Conservation (phyloP, 306 rosid species). For the Quercus aquifolioides region DNA sequence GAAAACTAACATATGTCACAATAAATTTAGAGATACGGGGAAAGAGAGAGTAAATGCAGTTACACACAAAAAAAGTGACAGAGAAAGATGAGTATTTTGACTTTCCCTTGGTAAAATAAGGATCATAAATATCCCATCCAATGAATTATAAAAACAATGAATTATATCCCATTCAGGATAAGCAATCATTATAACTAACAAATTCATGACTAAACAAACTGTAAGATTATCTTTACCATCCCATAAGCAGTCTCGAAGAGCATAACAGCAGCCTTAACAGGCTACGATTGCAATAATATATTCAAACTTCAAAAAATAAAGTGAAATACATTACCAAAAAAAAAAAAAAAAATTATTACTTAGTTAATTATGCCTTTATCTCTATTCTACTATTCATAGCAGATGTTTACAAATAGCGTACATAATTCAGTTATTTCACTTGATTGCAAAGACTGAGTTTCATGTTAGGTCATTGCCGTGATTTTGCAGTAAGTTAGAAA, state of each 20-base stretch:
- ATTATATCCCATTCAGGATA: not conserved
- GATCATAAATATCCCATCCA: not conserved
- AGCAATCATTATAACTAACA: not conserved
- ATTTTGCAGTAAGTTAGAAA: not conserved
- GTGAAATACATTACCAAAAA: too few species aligned
- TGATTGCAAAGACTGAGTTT: not conserved
- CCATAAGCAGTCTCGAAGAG: not conserved
- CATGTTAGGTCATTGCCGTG: not conserved
- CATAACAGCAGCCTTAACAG: not conserved
- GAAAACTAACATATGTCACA: slow-evolving; percentile 15
- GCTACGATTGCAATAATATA: not conserved
- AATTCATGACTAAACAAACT: not conserved
- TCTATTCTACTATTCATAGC: not conserved
- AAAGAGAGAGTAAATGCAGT: slow-evolving; percentile 4
- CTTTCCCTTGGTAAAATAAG: not conserved
- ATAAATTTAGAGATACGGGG: slow-evolving; percentile 11
- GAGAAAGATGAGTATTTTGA: not conserved
- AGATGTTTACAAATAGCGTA: not conserved
- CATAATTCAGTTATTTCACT: not conserved
- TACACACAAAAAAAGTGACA: not conserved
- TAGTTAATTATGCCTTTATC: not conserved
- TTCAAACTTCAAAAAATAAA: not conserved
- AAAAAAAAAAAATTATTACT: not conserved
- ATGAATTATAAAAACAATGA: not conserved
- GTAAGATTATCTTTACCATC: not conserved